Evolutionary conservation across 345 rosid genomes (phyloP).

Genomic region (Lepidium didymum): DNA sequence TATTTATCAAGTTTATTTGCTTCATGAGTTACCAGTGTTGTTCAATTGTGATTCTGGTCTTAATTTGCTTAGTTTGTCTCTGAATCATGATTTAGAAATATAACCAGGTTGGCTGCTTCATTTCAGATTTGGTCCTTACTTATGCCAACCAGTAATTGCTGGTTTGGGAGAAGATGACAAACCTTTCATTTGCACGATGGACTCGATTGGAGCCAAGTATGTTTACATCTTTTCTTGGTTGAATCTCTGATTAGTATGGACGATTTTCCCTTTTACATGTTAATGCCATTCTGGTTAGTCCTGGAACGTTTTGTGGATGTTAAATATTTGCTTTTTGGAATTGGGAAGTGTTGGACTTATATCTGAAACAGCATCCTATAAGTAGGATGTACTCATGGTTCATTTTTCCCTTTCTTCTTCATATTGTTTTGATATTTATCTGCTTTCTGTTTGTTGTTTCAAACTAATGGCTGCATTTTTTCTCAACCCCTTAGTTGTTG

Average conservation of each 20-base stretch:
- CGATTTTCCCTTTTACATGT: not conserved
- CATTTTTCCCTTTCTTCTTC: not conserved
- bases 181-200: constrained; percentile 99
- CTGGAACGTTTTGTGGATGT: not conserved
- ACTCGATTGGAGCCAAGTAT: constrained; percentile 95
- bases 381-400: not conserved
- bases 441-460: not conserved
- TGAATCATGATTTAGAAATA: not conserved
- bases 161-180: constrained; percentile 90
- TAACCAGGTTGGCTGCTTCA: not conserved
- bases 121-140: constrained; percentile 91
- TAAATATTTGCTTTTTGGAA: not conserved
- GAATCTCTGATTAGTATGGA: not conserved
- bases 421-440: not conserved
- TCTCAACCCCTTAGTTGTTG: not conserved
- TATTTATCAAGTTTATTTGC: not conserved
- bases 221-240: constrained; percentile 26
- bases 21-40: not conserved
- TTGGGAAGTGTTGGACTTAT: not conserved
- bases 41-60: not conserved
- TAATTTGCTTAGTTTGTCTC: not conserved
- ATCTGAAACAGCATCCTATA: not conserved
- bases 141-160: constrained; percentile 95
- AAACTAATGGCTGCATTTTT: not conserved
- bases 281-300: not conserved